Conservation (phyloP, 2,329 filamentous ascomycete genomes). For the Cordyceps tenuipes region DNA sequence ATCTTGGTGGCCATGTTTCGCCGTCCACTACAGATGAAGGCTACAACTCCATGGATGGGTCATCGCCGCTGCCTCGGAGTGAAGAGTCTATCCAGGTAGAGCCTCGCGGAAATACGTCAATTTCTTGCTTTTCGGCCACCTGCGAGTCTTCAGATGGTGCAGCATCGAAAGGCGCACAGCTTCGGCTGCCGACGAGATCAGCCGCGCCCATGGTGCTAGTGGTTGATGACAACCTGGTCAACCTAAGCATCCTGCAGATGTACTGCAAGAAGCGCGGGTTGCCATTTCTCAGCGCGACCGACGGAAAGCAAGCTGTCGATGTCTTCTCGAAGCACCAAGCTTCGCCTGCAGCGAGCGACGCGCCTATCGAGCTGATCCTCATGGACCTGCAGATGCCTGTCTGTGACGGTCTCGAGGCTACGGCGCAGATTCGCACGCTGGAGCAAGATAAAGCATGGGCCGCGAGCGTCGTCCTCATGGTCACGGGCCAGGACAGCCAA, state of each 20-base stretch:
- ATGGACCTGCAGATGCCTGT: slow-evolving; percentile 25
- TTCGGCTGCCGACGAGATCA: not conserved
- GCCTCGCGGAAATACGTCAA: not conserved
- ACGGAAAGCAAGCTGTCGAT: slow-evolving; percentile 36
- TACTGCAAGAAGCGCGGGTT: slow-evolving; percentile 36
- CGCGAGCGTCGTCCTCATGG: slow-evolving; percentile 18
- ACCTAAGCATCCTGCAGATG: slow-evolving; percentile 38
- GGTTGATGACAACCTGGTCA: slow-evolving; percentile 41
- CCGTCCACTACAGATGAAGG: not conserved
- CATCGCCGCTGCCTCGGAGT: not conserved
- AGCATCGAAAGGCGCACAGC: not conserved
- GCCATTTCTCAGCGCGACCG: slow-evolving; percentile 32
- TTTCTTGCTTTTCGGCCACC: not conserved
- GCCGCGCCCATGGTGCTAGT: slow-evolving; percentile 25
- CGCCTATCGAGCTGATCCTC: slow-evolving; percentile 17
- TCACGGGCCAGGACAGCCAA: slow-evolving; percentile 22
- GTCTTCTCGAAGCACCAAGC: slow-evolving; percentile 18
- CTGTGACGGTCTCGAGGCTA: slow-evolving; percentile 22
- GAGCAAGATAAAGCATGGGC: slow-evolving; percentile 15
- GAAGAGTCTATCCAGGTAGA: not conserved
- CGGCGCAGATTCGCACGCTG: slow-evolving; percentile 18
- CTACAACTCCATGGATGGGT: not conserved
- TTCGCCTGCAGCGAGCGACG: not conserved
- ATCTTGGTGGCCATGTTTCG: not conserved
- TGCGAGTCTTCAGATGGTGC: not conserved